Conservation (phyloP, 106 monocot species). For the Platanthera zijinensis region DNA sequence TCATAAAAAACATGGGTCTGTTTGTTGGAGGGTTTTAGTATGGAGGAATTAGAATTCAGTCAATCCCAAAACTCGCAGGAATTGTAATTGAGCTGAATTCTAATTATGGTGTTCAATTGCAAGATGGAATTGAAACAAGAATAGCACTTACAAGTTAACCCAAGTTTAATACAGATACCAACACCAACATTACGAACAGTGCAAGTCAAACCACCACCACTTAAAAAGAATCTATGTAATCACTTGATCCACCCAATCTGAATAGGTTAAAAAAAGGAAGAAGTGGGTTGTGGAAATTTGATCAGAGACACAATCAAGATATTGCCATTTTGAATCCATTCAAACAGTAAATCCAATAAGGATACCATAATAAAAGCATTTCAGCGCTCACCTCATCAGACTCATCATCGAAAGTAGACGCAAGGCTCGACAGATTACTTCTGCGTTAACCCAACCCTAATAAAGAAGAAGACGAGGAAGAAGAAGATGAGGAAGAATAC, state of each 20-base stretch:
- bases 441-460: too few species aligned
- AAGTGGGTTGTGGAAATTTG: not conserved
- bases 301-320: not conserved
- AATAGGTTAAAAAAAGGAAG: not conserved
- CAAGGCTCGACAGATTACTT: not conserved
- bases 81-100: too few species aligned
- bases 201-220: not conserved
- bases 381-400: constrained; percentile 36
- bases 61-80: too few species aligned
- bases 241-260: not conserved
- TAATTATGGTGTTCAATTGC: too few species aligned
- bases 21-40: too few species aligned
- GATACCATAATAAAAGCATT: not conserved
- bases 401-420: constrained; percentile 21
- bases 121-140: not conserved
- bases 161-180: not conserved
- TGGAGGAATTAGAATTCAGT: too few species aligned
- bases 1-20: too few species aligned
- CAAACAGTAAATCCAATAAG: not conserved
- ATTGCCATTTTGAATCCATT: not conserved
- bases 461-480: too few species aligned
- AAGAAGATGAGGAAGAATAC: too few species aligned
- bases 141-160: not conserved
- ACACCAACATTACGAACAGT: not conserved
- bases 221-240: not conserved